A percentile compares a stretch with the other conserved stretches of the same genome.
These are phyloP conservation scores for Phytopythium mirpurense DNA, from an alignment of 352 stramenopile species.

Conservation along the genomic window DNA sequence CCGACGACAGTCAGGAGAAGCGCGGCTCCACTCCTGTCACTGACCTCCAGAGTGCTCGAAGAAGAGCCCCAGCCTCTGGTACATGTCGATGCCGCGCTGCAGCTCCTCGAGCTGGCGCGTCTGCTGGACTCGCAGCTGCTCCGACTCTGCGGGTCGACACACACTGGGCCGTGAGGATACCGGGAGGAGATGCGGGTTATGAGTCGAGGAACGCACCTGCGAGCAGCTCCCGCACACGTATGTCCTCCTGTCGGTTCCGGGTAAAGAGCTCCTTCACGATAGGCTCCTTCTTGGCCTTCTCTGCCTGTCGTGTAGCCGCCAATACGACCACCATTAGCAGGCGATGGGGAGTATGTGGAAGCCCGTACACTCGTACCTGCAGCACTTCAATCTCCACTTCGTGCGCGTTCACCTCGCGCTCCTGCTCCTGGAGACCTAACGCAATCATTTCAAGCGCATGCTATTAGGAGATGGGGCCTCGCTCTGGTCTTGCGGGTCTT, in stretches of 20 bases:
- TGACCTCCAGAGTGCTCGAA: conserved; percentile 60
- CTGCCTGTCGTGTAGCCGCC: conserved; percentile 10
- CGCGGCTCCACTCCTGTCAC: too few species aligned
- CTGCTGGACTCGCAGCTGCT: conserved; percentile 34
- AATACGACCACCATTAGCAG: too few species aligned
- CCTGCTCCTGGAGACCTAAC: conserved; percentile 30
- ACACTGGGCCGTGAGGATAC: too few species aligned
- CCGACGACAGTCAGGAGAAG: too few species aligned
- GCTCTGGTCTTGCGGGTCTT: too few species aligned
- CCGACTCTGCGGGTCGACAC: conserved; percentile 28
- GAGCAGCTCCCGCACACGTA: conserved; percentile 42
- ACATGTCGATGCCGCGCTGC: conserved; percentile 54
- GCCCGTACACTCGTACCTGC: conserved; percentile 35
- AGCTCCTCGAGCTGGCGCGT: conserved; percentile 57
- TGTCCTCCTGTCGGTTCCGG: conserved; percentile 50
- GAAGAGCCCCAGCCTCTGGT: conserved; percentile 59
- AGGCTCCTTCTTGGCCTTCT: conserved; percentile 54
- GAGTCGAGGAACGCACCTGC: too few species aligned
- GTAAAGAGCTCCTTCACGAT: conserved; percentile 61
- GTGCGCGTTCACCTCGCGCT: conserved; percentile 43
- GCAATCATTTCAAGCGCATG: too few species aligned
- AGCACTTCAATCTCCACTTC: conserved; percentile 70
- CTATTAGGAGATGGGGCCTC: too few species aligned
- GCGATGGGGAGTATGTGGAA: too few species aligned
- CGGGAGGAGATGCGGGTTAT: too few species aligned